Conservation (phyloP, 2,329 filamentous ascomycete species). For the Leptographium flavum region DNA sequence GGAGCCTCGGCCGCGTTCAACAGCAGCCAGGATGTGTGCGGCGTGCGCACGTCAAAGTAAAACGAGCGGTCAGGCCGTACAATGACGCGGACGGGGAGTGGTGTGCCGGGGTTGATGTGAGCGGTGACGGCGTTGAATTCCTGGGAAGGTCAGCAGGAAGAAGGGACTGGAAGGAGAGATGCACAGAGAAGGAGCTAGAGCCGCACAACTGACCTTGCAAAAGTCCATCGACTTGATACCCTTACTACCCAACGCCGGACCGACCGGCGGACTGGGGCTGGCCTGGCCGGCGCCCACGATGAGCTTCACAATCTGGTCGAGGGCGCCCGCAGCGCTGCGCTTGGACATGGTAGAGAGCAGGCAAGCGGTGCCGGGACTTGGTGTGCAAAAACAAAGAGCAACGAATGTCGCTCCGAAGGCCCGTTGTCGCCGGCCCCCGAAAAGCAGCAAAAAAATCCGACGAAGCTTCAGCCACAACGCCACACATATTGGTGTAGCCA, state of each 20-base stretch:
- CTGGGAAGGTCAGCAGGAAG: conserved; percentile 34
- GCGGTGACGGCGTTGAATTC: conserved; percentile 94
- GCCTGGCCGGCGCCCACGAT: conserved; percentile 95
- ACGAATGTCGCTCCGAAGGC: too few relatives aligned
- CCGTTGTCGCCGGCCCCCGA: too few relatives aligned
- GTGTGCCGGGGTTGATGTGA: conserved; percentile 68
- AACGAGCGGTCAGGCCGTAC: conserved; percentile 91
- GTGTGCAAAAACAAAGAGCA: too few relatives aligned
- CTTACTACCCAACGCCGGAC: conserved; percentile 90
- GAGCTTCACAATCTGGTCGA: conserved; percentile 80
- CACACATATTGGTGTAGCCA: background rate
- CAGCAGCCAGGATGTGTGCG: conserved; percentile 83
- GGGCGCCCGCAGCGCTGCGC: conserved; percentile 23
- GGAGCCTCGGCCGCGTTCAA: conserved; percentile 69
- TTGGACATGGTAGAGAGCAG: conserved; percentile 34
- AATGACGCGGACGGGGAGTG: conserved; percentile 78
- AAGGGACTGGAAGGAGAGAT: background rate
- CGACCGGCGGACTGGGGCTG: conserved; percentile 86
- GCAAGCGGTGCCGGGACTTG: background rate
- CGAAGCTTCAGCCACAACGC: background rate
- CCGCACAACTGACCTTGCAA: conserved; percentile 80
- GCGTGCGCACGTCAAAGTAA: conserved; percentile 83
- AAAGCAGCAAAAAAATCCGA: background rate
- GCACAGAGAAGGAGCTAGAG: conserved; percentile 1
- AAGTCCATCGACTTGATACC: conserved; percentile 99